Percentiles rank a stretch among this genome's conserved stretches.
Evolutionary conservation across 108 stramenopile species (phyloP).

Genomic region (Skeletonema grethae): DNA sequence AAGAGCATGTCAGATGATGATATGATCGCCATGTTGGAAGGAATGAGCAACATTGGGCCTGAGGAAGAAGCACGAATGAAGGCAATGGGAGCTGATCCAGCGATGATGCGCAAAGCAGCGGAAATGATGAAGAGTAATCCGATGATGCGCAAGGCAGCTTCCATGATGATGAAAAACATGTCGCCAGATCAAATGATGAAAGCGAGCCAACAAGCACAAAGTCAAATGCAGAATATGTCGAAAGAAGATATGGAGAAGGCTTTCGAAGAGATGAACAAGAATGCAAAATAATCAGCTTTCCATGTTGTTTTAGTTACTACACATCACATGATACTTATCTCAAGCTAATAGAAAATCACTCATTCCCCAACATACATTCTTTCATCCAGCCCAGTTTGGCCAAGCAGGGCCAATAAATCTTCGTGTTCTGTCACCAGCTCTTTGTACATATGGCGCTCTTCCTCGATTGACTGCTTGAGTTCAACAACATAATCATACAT

Average conservation of each 20-base stretch:
- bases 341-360: not conserved
- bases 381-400: constrained; percentile 25
- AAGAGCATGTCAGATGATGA: constrained; percentile 71
- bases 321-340: too few species aligned
- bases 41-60: constrained; percentile 65
- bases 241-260: constrained; percentile 57
- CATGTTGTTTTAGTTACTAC: too few species aligned
- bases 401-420: constrained; percentile 66
- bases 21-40: constrained; percentile 58
- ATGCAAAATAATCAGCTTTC: constrained; percentile 12
- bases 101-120: constrained; percentile 67
- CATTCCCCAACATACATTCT: not conserved
- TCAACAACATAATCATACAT: constrained; percentile 64
- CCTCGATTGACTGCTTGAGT: constrained; percentile 58
- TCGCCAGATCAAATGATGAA: constrained; percentile 66
- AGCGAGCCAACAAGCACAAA: constrained; percentile 65
- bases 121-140: constrained; percentile 70
- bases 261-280: constrained; percentile 34
- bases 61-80: constrained; percentile 70
- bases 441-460: constrained; percentile 67
- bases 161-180: constrained; percentile 77
- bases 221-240: constrained; percentile 67
- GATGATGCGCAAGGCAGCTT: constrained; percentile 66
- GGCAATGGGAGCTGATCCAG: constrained; percentile 75
- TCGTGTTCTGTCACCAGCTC: constrained; percentile 74